A percentile compares a stretch with the other conserved stretches of the same genome.
These are phyloP conservation scores for Helicostylum pulchrum DNA, from an alignment of 192 early-diverging fungal genomes.

Conservation along the genomic window DNA sequence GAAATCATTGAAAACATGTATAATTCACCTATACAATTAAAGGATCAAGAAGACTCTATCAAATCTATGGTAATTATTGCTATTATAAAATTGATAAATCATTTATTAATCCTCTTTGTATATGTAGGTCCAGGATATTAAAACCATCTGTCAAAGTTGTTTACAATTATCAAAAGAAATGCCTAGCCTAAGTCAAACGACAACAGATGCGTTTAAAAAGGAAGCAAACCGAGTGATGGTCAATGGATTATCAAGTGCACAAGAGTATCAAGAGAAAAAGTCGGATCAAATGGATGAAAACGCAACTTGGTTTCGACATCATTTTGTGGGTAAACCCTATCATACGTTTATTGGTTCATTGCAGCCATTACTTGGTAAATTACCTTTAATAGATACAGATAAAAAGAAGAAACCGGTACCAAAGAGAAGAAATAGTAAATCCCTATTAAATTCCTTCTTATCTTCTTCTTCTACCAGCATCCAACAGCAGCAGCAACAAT, in stretches of 20 bases:
- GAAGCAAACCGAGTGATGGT: not conserved
- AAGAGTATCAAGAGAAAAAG: not conserved
- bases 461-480: not conserved
- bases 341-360: constrained; percentile 3
- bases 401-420: not conserved
- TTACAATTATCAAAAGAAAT: not conserved
- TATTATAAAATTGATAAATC: too few species aligned
- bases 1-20: not conserved
- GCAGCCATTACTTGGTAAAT: not conserved
- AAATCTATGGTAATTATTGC: too few species aligned
- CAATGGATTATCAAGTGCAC: not conserved
- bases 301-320: constrained; percentile 19
- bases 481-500: not conserved
- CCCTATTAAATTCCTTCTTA: not conserved
- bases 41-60: too few species aligned
- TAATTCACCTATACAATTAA: too few species aligned
- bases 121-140: not conserved
- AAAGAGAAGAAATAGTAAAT: not conserved
- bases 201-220: not conserved
- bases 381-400: not conserved
- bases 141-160: not conserved
- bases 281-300: not conserved
- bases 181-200: not conserved
- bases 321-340: constrained; percentile 28
- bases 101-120: not conserved